These are phyloP conservation scores for Pelagophyceae sp. DNA, from an alignment of 352 stramenopile genomes.

Conservation along the genomic window DNA sequence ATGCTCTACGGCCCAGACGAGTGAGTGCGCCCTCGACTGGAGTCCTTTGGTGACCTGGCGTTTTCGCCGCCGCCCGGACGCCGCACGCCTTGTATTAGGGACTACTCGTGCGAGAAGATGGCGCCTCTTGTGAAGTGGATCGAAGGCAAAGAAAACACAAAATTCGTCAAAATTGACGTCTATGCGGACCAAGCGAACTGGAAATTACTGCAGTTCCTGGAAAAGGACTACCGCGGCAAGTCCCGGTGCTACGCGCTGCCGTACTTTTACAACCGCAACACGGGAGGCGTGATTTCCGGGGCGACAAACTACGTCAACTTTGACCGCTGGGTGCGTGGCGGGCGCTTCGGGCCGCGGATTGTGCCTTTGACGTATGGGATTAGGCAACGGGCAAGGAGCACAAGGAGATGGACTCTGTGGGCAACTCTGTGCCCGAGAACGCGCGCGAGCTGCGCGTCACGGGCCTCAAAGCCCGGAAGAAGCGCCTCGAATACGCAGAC, in stretches of 20 bases:
- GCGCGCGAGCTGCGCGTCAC: background rate
- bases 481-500: background rate
- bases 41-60: no score
- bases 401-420: background rate
- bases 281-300: slow-evolving; percentile 17
- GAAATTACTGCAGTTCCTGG: slow-evolving; percentile 15
- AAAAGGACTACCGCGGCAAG: background rate
- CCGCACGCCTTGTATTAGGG: background rate
- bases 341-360: no score
- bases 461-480: background rate
- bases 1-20: background rate
- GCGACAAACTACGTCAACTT: slow-evolving; percentile 26
- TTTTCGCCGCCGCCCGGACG: no score
- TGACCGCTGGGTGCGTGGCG: slow-evolving; percentile 14
- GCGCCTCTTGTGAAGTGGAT: background rate
- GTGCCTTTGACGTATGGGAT: no score
- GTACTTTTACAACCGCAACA: slow-evolving; percentile 28
- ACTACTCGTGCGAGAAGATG: background rate
- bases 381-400: background rate
- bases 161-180: slow-evolving; percentile 15
- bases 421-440: background rate
- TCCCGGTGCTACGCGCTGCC: slow-evolving; percentile 14
- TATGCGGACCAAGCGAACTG: slow-evolving; percentile 13
- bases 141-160: background rate
- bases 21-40: background rate